Evolutionary conservation across 139 green algal genomes (phyloP).

Genomic region (Marvania coccoides): DNA sequence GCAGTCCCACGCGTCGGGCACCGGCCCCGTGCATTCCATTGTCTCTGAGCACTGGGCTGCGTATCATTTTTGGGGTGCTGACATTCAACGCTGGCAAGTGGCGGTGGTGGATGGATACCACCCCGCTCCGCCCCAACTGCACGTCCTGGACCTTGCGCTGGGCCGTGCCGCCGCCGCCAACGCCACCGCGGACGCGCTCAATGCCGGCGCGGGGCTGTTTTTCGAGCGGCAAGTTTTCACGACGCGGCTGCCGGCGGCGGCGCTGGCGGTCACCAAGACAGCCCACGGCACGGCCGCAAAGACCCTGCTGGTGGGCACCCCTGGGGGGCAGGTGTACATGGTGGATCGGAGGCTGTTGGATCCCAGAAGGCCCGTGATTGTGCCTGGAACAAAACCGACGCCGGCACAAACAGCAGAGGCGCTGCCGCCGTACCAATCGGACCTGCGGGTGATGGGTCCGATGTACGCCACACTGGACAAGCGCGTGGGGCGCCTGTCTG

Average conservation of each 20-base stretch:
- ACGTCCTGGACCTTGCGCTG: slow-evolving; percentile 43
- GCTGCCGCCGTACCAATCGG: slow-evolving; percentile 74
- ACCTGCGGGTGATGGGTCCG: slow-evolving; percentile 42
- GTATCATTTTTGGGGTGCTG: slow-evolving; percentile 64
- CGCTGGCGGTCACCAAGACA: slow-evolving; percentile 60
- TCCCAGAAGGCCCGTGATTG: slow-evolving; percentile 60
- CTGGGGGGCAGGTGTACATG: slow-evolving; percentile 65
- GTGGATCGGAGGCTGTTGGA: slow-evolving; percentile 85
- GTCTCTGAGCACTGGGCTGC: slow-evolving; percentile 78
- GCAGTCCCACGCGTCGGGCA: slow-evolving; percentile 49
- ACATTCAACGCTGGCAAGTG: slow-evolving; percentile 45
- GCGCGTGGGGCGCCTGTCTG: slow-evolving; percentile 25
- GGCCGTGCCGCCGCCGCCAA: slow-evolving; percentile 16
- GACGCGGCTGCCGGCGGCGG: slow-evolving; percentile 1
- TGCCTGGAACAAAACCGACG: slow-evolving; percentile 46
- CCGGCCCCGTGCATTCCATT: slow-evolving; percentile 65
- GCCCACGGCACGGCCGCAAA: slow-evolving; percentile 77
- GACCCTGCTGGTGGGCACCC: slow-evolving; percentile 72
- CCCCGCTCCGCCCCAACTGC: slow-evolving; percentile 31
- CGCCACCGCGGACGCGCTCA: slow-evolving; percentile 18
- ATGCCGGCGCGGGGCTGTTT: neutral
- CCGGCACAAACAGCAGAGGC: slow-evolving; percentile 72
- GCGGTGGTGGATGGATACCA: slow-evolving; percentile 46
- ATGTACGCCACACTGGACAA: slow-evolving; percentile 53
- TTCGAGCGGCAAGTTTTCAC: slow-evolving; percentile 8